phyloP scores from a whole-genome alignment of 805 yeast species.

The Metschnikowia colocasiae region DNA sequence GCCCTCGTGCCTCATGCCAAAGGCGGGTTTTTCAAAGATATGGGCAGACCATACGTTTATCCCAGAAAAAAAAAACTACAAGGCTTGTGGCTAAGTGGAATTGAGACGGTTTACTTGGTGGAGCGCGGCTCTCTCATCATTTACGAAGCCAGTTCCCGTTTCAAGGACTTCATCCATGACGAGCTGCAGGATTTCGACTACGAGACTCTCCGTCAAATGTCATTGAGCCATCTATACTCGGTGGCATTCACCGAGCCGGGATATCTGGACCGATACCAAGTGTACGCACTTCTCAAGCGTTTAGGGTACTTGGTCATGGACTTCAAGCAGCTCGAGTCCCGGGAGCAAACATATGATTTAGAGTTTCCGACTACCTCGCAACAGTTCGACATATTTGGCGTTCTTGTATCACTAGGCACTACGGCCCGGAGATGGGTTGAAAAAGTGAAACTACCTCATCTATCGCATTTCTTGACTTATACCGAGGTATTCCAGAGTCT shows the following conservation, averaged over 20 bases:
- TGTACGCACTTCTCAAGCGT: conserved; percentile 70
- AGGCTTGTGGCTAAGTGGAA: conserved; percentile 49
- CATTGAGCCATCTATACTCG: conserved; percentile 63
- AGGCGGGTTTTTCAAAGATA: conserved; percentile 70
- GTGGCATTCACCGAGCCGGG: conserved; percentile 37
- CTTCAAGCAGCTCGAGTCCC: conserved; percentile 5
- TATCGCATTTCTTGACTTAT: conserved; percentile 26
- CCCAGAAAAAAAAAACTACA: conserved; percentile 14
- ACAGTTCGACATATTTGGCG: neutral
- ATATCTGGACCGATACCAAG: conserved; percentile 54
- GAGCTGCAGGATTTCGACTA: conserved; percentile 24
- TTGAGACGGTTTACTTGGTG: conserved; percentile 72
- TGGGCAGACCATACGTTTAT: conserved; percentile 51
- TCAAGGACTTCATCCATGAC: conserved; percentile 20
- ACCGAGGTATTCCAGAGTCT: conserved; percentile 23
- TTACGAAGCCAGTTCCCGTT: conserved; percentile 23
- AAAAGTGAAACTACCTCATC: neutral
- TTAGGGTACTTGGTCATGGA: conserved; percentile 63
- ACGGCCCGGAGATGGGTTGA: neutral
- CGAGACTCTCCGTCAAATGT: conserved; percentile 34
- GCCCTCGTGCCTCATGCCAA: conserved; percentile 46
- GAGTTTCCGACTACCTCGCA: neutral
- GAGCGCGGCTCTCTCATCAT: conserved; percentile 64
- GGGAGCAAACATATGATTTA: neutral
- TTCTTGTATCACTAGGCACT: neutral